A percentile compares a stretch with the other conserved stretches of the same genome.
Conservation (phyloP, 352 stramenopile genomes). For the Globisporangium uncinulatum region DNA sequence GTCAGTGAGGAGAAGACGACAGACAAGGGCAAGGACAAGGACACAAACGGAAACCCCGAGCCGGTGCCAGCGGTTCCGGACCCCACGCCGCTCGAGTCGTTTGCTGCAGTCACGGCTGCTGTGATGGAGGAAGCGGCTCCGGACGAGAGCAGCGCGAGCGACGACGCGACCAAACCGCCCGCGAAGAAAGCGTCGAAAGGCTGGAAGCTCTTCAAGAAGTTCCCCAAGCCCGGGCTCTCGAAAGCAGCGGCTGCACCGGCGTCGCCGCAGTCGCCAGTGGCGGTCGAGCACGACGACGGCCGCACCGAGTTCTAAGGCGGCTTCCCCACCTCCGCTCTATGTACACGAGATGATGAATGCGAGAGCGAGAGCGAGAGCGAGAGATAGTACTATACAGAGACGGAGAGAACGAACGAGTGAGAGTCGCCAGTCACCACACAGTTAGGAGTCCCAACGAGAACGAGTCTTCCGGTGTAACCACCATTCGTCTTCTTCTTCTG, state of each 20-base stretch:
- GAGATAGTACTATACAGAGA: not conserved
- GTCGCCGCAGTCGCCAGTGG: constrained; percentile 8
- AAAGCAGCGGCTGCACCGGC: constrained; percentile 1
- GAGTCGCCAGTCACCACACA: not conserved
- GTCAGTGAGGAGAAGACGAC: not conserved
- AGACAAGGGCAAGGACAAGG: constrained; percentile 13
- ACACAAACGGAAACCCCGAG: not conserved
- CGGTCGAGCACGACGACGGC: constrained; percentile 33
- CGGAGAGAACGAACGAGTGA: no score
- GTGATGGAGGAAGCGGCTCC: constrained; percentile 18
- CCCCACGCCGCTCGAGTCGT: not conserved
- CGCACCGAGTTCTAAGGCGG: constrained; percentile 43
- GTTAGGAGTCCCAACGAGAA: not conserved
- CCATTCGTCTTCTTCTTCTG: not conserved
- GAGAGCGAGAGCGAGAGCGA: not conserved
- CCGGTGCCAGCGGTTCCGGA: not conserved
- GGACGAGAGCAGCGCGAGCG: constrained; percentile 5
- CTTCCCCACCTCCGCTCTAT: not conserved
- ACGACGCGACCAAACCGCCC: constrained; percentile 11
- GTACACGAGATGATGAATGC: not conserved
- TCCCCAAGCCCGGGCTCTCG: constrained; percentile 9
- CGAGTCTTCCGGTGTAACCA: not conserved
- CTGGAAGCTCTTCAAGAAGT: constrained; percentile 19
- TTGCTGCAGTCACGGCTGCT: constrained; percentile 11
- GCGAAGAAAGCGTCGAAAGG: constrained; percentile 25